Percentiles rank a stretch among this genome's conserved stretches.
Evolutionary conservation across 805 yeast genomes (phyloP).

Genomic region (Kodamaea fukazawae): DNA sequence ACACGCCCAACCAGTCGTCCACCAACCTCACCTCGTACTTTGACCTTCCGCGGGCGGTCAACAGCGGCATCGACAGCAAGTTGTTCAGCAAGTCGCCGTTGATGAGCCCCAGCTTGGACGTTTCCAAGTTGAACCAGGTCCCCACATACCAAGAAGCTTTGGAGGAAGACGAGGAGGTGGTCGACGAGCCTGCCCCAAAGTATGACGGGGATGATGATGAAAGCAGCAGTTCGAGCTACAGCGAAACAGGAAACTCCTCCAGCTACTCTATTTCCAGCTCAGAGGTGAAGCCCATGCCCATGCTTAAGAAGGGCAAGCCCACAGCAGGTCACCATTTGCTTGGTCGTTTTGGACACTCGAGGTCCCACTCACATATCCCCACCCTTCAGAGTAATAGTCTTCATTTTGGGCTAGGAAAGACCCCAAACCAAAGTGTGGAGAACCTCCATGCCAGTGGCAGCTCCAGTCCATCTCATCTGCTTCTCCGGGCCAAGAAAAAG

Average conservation of each 20-base stretch:
- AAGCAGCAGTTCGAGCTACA: background rate
- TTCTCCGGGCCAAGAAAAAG: slow-evolving; percentile 1
- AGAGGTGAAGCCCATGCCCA: background rate
- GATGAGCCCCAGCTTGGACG: slow-evolving; percentile 16
- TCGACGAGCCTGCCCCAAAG: slow-evolving; percentile 18
- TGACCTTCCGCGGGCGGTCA: slow-evolving; percentile 22
- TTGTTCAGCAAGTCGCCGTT: background rate
- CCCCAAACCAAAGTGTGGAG: background rate
- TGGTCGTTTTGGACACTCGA: background rate
- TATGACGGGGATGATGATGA: slow-evolving; percentile 12
- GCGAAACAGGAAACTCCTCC: background rate
- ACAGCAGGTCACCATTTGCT: slow-evolving; percentile 1
- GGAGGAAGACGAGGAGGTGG: slow-evolving; percentile 30
- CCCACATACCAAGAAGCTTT: slow-evolving; percentile 42
- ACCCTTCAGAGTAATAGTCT: background rate
- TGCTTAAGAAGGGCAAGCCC: background rate
- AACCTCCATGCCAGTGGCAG: background rate
- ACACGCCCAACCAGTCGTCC: slow-evolving; percentile 8
- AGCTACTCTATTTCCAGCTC: background rate
- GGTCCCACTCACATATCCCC: background rate
- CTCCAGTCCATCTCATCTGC: background rate
- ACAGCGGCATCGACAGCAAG: slow-evolving; percentile 2
- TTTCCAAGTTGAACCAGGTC: slow-evolving; percentile 25
- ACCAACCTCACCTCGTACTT: slow-evolving; percentile 21
- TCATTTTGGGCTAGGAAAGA: background rate